Evolutionary conservation across 2,329 filamentous ascomycete genomes (phyloP).

Genomic region (Bipolaris zeicola): DNA sequence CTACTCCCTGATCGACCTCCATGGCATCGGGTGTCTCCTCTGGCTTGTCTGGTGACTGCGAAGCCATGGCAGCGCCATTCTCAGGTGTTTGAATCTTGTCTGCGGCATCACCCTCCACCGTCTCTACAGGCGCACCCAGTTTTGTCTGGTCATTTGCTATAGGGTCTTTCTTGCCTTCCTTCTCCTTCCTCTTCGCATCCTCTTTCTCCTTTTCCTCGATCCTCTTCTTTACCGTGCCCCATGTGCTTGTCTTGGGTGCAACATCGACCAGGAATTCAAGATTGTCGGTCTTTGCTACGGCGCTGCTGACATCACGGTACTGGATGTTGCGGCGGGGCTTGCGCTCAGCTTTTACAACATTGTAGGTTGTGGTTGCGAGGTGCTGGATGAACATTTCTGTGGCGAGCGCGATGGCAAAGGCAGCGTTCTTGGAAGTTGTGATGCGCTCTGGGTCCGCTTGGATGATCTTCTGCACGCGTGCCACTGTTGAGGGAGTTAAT

Average conservation of each 20-base stretch:
- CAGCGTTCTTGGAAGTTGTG: constrained; percentile 84
- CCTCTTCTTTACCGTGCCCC: constrained; percentile 75
- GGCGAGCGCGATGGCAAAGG: constrained; percentile 90
- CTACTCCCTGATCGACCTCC: constrained; percentile 14
- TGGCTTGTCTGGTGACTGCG: constrained; percentile 1
- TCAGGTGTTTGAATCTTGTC: background rate
- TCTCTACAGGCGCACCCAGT: constrained; percentile 3
- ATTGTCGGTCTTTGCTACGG: constrained; percentile 86
- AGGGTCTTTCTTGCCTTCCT: constrained; percentile 6
- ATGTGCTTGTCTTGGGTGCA: constrained; percentile 83
- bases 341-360: constrained; percentile 85
- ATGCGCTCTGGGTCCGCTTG: constrained; percentile 80
- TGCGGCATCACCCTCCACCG: background rate
- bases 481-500: constrained; percentile 62
- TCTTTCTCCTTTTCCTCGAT: constrained; percentile 49
- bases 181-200: constrained; percentile 10
- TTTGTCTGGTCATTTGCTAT: constrained; percentile 1
- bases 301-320: constrained; percentile 90
- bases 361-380: constrained; percentile 81
- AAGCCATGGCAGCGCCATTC: background rate
- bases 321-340: constrained; percentile 94
- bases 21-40: constrained; percentile 14
- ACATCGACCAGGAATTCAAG: constrained; percentile 93
- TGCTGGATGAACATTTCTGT: constrained; percentile 97
- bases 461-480: constrained; percentile 95